Conservation (phyloP, 106 monocot genomes). For the Platanthera guangdongensis region DNA sequence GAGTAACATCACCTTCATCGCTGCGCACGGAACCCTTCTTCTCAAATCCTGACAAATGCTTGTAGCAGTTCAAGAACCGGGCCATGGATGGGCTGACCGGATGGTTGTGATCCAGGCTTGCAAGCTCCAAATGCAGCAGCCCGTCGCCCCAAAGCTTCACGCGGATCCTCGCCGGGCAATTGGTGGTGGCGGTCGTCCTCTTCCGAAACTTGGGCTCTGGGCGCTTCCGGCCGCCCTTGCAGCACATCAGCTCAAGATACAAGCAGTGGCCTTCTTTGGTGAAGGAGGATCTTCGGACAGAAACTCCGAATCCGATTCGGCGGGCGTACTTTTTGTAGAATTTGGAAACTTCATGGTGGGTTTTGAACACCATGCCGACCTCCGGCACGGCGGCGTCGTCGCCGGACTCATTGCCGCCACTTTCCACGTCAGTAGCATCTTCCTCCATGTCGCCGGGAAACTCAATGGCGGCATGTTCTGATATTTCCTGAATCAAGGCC, state of each 20-base stretch:
- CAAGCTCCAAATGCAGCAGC: conserved; percentile 8
- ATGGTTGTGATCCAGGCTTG: conserved; percentile 25
- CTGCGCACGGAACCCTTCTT: no score
- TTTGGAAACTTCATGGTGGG: conserved; percentile 11
- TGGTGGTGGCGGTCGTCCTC: conserved; percentile 13
- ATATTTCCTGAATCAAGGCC: no score
- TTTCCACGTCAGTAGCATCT: no score
- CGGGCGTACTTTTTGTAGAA: conserved; percentile 19
- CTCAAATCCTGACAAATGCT: not conserved
- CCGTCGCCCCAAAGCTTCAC: conserved; percentile 12
- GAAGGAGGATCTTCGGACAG: conserved; percentile 1
- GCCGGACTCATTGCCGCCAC: no score
- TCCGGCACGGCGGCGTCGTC: conserved; percentile 11
- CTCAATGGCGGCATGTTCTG: no score
- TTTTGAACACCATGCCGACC: conserved; percentile 15
- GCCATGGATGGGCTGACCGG: conserved; percentile 7
- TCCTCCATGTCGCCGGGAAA: no score
- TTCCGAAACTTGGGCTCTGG: not conserved
- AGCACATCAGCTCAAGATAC: conserved; percentile 4
- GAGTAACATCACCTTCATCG: no score
- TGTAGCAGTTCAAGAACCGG: not conserved
- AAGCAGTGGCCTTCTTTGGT: conserved; percentile 6
- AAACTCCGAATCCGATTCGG: conserved; percentile 10
- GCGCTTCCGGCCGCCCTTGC: conserved; percentile 3
- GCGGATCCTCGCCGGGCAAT: conserved; percentile 14